Evolutionary conservation across 2,329 filamentous ascomycete genomes (phyloP).

Genomic region (Monilinia polystroma): DNA sequence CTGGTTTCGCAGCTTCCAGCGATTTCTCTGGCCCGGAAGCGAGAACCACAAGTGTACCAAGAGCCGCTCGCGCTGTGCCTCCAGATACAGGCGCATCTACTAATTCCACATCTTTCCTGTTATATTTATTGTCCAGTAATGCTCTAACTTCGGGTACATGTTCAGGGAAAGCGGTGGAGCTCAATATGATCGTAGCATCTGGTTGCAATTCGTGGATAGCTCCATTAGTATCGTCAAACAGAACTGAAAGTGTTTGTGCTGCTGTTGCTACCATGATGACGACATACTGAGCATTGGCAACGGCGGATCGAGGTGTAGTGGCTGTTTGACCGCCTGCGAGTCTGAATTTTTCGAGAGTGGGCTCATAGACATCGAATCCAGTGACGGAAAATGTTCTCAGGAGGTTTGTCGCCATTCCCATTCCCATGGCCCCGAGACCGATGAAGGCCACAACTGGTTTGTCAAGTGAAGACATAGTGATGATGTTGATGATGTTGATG

Average conservation of each 20-base stretch:
- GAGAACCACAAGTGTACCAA: slow-evolving; percentile 75
- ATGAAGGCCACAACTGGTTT: slow-evolving; percentile 28
- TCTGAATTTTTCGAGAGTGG: slow-evolving; percentile 64
- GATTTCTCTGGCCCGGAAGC: slow-evolving; percentile 55
- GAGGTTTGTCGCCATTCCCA: slow-evolving; percentile 76
- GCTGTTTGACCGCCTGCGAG: slow-evolving; percentile 59
- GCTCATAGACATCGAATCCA: slow-evolving; percentile 69
- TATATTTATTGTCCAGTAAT: slow-evolving; percentile 53
- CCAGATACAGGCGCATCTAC: slow-evolving; percentile 74
- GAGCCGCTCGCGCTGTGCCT: slow-evolving; percentile 64
- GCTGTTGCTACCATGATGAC: slow-evolving; percentile 77
- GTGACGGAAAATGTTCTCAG: slow-evolving; percentile 65
- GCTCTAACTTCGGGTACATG: slow-evolving; percentile 61
- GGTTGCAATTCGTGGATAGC: slow-evolving; percentile 52
- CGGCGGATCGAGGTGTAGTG: slow-evolving; percentile 60
- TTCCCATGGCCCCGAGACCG: slow-evolving; percentile 78
- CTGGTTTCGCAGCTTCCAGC: slow-evolving; percentile 28
- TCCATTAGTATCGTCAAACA: slow-evolving; percentile 59
- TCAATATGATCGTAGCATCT: slow-evolving; percentile 60
- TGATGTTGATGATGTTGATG: background rate
- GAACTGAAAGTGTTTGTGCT: slow-evolving; percentile 63
- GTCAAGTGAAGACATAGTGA: slow-evolving; percentile 15
- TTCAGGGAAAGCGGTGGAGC: slow-evolving; percentile 67
- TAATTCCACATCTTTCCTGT: slow-evolving; percentile 63
- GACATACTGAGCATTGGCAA: slow-evolving; percentile 57